These are phyloP conservation scores for Endogone sp. DNA, from an alignment of 192 early-diverging fungal genomes.

Conservation along the genomic window DNA sequence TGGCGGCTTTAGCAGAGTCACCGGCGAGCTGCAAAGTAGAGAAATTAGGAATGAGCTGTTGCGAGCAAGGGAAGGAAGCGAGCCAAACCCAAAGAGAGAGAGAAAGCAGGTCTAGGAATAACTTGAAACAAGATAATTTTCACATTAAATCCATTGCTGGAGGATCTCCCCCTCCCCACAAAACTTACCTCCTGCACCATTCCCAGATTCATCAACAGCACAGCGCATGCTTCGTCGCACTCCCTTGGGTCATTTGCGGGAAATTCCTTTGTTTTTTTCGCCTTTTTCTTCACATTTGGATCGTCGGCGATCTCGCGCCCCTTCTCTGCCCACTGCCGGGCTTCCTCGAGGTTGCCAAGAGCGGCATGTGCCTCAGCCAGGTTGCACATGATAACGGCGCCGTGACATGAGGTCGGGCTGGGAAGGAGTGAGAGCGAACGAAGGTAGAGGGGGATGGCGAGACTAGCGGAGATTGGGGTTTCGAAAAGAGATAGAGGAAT, in stretches of 20 bases:
- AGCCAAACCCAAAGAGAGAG: neutral
- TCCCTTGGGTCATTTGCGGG: neutral
- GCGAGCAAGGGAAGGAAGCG: conserved; percentile 8
- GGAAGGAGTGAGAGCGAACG: conserved; percentile 40
- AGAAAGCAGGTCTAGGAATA: neutral
- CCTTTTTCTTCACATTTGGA: conserved; percentile 30
- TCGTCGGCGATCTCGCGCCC: conserved; percentile 41
- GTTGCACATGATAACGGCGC: conserved; percentile 54
- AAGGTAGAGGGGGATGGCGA: conserved; percentile 52
- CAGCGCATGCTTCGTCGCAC: conserved; percentile 50
- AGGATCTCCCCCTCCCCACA: too few relatives aligned
- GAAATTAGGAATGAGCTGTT: neutral
- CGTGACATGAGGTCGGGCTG: conserved; percentile 38
- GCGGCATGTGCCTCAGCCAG: conserved; percentile 51
- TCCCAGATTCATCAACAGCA: conserved; percentile 52
- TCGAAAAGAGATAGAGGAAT: neutral
- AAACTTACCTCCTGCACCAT: conserved; percentile 52
- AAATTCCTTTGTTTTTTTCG: conserved; percentile 19
- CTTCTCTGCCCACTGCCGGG: conserved; percentile 48
- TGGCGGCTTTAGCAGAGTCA: conserved; percentile 29
- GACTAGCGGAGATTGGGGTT: conserved; percentile 18
- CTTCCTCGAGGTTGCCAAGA: conserved; percentile 43
- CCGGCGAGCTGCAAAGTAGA: conserved; percentile 28
- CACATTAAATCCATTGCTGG: too few relatives aligned
- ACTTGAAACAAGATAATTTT: too few relatives aligned